phyloP scores from a whole-genome alignment of 208 protist species.

The Acanthamoeba sp. region DNA sequence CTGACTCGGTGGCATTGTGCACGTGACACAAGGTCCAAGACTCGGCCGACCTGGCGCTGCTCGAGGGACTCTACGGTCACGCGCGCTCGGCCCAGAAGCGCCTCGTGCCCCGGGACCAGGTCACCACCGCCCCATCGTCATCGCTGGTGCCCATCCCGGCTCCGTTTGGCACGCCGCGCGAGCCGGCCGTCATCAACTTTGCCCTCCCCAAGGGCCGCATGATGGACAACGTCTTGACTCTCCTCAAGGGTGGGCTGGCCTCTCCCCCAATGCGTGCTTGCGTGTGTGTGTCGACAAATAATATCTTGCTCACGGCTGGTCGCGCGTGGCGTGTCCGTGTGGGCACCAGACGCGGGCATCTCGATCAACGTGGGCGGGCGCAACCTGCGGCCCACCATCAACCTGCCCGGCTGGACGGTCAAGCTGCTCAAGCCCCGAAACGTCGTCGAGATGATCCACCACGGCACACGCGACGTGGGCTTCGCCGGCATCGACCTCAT shows the following conservation, averaged over 20 bases:
- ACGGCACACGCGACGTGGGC: constrained; percentile 76
- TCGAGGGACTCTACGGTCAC: constrained; percentile 77
- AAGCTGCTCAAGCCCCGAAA: constrained; percentile 78
- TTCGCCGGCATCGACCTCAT: constrained; percentile 76
- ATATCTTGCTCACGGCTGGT: no score
- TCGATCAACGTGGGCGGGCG: constrained; percentile 57
- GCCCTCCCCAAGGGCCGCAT: constrained; percentile 70
- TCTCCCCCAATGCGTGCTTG: background rate
- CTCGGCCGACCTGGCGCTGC: constrained; percentile 53
- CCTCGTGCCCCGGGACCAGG: background rate
- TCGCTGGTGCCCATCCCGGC: background rate
- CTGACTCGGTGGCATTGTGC: background rate
- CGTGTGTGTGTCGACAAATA: background rate
- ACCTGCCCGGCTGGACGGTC: constrained; percentile 62
- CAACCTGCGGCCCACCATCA: constrained; percentile 68
- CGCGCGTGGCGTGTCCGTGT: background rate
- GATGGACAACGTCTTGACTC: constrained; percentile 72
- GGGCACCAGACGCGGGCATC: constrained; percentile 11
- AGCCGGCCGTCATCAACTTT: constrained; percentile 17
- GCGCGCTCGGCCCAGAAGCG: constrained; percentile 71
- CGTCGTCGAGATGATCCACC: constrained; percentile 79
- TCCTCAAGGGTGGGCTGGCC: constrained; percentile 25
- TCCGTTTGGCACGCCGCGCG: background rate
- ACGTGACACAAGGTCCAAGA: constrained; percentile 8
- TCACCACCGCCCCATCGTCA: background rate